Base-by-base conservation (phyloP, 495 filamentous ascomycete genomes). In the Xylaria venustula region DNA sequence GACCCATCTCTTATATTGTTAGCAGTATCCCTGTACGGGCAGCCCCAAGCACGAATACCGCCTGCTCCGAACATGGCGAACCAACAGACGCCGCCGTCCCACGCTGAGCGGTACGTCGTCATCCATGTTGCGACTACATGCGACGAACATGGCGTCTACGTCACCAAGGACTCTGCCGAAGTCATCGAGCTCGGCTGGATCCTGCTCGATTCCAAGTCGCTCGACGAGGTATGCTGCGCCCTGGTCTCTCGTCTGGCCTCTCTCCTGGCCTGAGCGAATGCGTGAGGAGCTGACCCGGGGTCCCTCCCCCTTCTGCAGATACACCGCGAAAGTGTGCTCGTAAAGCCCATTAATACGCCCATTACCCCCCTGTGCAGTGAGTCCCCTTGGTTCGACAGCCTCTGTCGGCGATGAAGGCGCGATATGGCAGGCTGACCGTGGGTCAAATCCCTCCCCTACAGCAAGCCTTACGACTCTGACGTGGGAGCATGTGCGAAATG, bases 181-280 rank as follows among this genome's bases (percentile, higher is more conserved):
- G 95, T 98, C 54, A 98, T 98, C 74, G 94, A 98, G 83, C 82
- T 98, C 67, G 94, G 94, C 47, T 98, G 94, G 95, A 95, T 98
- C 66, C 75, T 98, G 63, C 81, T 98, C 58, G 92, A 98, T 75
- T 87, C 92, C 54, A 91, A 93, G 78, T 87, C 84, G 49, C 89
- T 90, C 64, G 92, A 97, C 55, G 93, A 97, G 90, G 93, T 97
- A 83, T 20, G 42, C 34, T 48, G 19, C 36, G 47, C 32, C 23
- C 26, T 45, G n/a, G n/a, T n/a, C n/a, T n/a, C n/a, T n/a, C n/a
- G n/a, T n/a, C n/a, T n/a, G n/a, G n/a, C n/a, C n/a, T n/a, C n/a
- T n/a, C n/a, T n/a, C n/a, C n/a, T n/a, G n/a, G n/a, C n/a, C n/a
- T n/a, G n/a, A n/a, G n/a, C n/a, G n/a, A n/a, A n/a, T n/a, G n/a